A percentile compares a stretch with the other conserved stretches of the same genome.
phyloP scores from a whole-genome alignment of 768 basidiomycete genomes.

The Suillus alpinus region DNA sequence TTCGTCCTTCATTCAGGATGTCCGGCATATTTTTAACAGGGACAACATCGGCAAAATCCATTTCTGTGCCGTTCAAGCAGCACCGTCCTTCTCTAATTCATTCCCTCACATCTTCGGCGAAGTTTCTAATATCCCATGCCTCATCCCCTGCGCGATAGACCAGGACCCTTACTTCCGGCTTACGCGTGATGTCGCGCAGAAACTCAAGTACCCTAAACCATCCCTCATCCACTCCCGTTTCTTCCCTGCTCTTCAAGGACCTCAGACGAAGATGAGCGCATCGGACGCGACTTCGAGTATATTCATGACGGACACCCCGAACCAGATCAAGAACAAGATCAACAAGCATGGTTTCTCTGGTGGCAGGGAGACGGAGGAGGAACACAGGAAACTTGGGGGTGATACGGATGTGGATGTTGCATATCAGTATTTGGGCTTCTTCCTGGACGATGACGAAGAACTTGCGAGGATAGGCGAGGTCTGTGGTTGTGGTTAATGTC shows the following conservation, averaged over 20 bases:
- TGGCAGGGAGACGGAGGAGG: conserved; percentile 93
- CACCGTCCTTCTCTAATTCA: conserved; percentile 96
- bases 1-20: background rate
- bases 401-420: conserved; percentile 93
- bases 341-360: conserved; percentile 96
- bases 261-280: conserved; percentile 99
- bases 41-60: conserved; percentile 99
- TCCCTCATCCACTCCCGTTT: conserved; percentile 92
- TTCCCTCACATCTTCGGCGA: conserved; percentile 97
- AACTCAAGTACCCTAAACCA: conserved; percentile 95
- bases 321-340: conserved; percentile 97
- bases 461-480: conserved; percentile 75
- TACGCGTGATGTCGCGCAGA: conserved; percentile 91
- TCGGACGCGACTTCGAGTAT: conserved; percentile 91
- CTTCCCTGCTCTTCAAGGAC: conserved; percentile 96
- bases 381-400: conserved; percentile 84
- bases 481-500: conserved; percentile 18
- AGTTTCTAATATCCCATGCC: conserved; percentile 76
- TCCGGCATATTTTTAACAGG: conserved; percentile 39
- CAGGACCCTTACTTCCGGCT: conserved; percentile 98
- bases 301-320: conserved; percentile 90
- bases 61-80: conserved; percentile 93
- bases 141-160: conserved; percentile 98
- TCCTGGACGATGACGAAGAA: conserved; percentile 93
- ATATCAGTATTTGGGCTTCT: conserved; percentile 94